Evolutionary conservation across 441 rosid genomes (phyloP), one percentile per base, ranked within the genome.

Genomic region (Manihot esculenta): DNA sequence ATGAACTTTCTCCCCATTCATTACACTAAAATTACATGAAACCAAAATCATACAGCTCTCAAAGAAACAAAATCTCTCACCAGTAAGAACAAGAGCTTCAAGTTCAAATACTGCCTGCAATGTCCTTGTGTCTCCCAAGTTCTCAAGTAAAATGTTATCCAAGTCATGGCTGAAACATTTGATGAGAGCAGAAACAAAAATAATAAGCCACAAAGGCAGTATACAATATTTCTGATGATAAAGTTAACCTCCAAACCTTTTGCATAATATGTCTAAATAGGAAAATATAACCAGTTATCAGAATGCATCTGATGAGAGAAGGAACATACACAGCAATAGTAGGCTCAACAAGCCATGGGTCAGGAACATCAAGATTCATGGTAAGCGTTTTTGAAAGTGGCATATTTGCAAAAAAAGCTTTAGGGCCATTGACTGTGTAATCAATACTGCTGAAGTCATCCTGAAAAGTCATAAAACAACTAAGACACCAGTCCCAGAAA

Each of bases 361-460:
- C 99, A 50, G 98, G 99, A 79, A 96, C 99, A 78, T 96, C 99
- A 73, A 96, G 96, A 84, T 96, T 96, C 99, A 96, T 93, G 77
- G 99, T 96, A 76, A 96, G 99, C 49, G 98, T 96, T 81, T 96
- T 96, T 56, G 99, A 91, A 68, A 93, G 74, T 55, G 98, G 99
- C 99, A 96, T 96, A 78, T 93, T 96, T 21, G 97, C 91, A 45
- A 96, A 96, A 85, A 89, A 91, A 21, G 99, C 99, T 82, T 84
- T 90, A 30, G 99, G 97, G 42, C 99, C 99, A 82, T 85, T 84
- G 74, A 93, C 86, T 27, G 89, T 76, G 79, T 77, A 77, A 79
- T 86, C 88, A 53, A 76, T 80, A 78, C 84, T 82, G 83, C 99
- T 96, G 81, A 89, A 96, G 75, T 96, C 99, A 74, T 96, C 98